Evolutionary conservation across 1,284 basidiomycete genomes (phyloP).

Genomic region (Irpex lacteus): DNA sequence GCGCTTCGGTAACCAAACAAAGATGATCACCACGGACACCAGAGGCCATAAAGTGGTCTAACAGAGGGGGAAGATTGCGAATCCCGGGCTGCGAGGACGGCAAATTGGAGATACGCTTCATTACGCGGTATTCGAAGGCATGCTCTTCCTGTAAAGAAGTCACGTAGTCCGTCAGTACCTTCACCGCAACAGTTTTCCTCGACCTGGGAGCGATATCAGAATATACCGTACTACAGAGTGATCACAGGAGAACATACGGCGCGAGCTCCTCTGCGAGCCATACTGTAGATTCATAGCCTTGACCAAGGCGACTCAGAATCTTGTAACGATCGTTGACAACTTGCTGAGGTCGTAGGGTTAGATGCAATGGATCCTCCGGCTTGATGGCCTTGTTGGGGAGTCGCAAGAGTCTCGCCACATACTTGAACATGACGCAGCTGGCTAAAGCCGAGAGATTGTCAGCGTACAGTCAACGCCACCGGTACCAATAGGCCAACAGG

Average conservation of each 20-base stretch:
- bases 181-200: background rate
- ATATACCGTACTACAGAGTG: too few species aligned
- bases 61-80: background rate
- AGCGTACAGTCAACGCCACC: background rate
- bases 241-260: too few species aligned
- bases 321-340: background rate
- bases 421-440: background rate
- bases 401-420: background rate
- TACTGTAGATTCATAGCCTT: background rate
- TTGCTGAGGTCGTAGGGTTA: background rate
- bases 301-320: background rate
- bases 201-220: too few species aligned
- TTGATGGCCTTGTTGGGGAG: background rate
- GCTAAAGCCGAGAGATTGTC: background rate
- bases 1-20: background rate
- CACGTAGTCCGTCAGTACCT: background rate
- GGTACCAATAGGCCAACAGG: background rate
- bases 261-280: background rate
- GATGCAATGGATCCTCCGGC: background rate
- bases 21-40: background rate
- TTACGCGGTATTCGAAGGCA: background rate
- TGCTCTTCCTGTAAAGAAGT: background rate
- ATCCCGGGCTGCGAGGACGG: background rate
- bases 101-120: background rate
- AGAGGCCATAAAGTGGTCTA: background rate